phyloP scores from a whole-genome alignment of 1,139 yeast species.

The Arxiozyma slooffiae region DNA sequence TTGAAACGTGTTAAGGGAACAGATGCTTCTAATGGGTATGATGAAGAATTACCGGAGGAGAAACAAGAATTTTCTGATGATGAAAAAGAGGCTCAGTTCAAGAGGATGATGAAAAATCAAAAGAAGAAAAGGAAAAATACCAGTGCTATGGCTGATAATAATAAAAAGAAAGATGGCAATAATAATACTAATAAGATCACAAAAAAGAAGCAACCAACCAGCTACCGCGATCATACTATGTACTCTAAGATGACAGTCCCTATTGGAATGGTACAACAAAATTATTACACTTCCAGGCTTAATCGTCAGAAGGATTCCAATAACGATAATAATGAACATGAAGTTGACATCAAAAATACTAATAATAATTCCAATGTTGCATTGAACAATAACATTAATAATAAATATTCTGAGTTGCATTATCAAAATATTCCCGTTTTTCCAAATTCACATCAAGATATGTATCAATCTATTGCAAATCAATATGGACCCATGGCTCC shows the following conservation, averaged over 20 bases:
- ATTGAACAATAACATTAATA: background rate
- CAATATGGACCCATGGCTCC: slow-evolving; percentile 7
- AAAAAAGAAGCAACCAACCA: slow-evolving; percentile 5
- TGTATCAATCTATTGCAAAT: slow-evolving; percentile 9
- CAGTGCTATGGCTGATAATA: slow-evolving; percentile 30
- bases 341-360: slow-evolving; percentile 3
- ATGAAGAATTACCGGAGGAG: slow-evolving; percentile 85
- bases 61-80: slow-evolving; percentile 95
- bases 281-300: slow-evolving; percentile 20
- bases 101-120: slow-evolving; percentile 42
- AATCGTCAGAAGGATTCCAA: slow-evolving; percentile 10
- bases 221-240: background rate
- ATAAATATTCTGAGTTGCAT: background rate
- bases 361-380: background rate
- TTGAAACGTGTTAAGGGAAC: slow-evolving; percentile 69
- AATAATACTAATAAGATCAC: slow-evolving; percentile 6
- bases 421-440: background rate
- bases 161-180: slow-evolving; percentile 20
- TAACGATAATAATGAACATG: slow-evolving; percentile 6
- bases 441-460: slow-evolving; percentile 4
- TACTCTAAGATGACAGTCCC: slow-evolving; percentile 12
- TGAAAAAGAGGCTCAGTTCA: slow-evolving; percentile 52
- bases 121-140: slow-evolving; percentile 41
- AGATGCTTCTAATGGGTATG: slow-evolving; percentile 91
- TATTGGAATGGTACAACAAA: slow-evolving; percentile 9